phyloP scores from a whole-genome alignment of 768 basidiomycete genomes.

The Phylloporus rhodoxanthus region DNA sequence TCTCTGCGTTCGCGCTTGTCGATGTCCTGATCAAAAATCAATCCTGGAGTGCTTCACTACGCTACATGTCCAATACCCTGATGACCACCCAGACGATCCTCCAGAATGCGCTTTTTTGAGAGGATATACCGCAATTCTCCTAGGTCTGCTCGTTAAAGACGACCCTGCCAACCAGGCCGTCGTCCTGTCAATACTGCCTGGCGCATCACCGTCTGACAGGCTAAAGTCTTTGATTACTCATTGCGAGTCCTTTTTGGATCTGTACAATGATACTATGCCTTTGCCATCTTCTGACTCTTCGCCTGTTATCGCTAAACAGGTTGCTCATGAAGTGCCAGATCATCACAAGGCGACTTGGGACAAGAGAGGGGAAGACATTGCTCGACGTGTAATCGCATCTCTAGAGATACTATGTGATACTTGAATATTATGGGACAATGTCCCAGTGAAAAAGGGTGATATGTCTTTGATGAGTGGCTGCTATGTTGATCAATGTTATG shows the following conservation, averaged over 20 bases:
- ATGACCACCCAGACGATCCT: conserved; percentile 9
- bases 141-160: conserved; percentile 46
- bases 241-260: conserved; percentile 36
- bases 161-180: conserved; percentile 28
- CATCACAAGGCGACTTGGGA: conserved; percentile 15
- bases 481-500: too few species aligned
- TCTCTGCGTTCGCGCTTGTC: conserved; percentile 48
- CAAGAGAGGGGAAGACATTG: conserved; percentile 39
- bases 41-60: conserved; percentile 46
- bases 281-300: conserved; percentile 19
- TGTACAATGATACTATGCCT: conserved; percentile 35
- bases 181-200: conserved; percentile 34
- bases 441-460: too few species aligned
- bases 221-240: conserved; percentile 32
- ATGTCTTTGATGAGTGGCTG: too few species aligned
- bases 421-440: too few species aligned
- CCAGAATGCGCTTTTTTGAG: conserved; percentile 51
- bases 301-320: conserved; percentile 6
- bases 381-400: conserved; percentile 47
- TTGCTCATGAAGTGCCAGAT: neutral
- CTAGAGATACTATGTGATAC: conserved; percentile 32
- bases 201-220: conserved; percentile 24
- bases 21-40: conserved; percentile 41
- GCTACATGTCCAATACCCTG: conserved; percentile 42
- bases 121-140: conserved; percentile 70